These are phyloP conservation scores for Leptographium flavum DNA, from an alignment of 2,329 filamentous ascomycete genomes.

Conservation along the genomic window DNA sequence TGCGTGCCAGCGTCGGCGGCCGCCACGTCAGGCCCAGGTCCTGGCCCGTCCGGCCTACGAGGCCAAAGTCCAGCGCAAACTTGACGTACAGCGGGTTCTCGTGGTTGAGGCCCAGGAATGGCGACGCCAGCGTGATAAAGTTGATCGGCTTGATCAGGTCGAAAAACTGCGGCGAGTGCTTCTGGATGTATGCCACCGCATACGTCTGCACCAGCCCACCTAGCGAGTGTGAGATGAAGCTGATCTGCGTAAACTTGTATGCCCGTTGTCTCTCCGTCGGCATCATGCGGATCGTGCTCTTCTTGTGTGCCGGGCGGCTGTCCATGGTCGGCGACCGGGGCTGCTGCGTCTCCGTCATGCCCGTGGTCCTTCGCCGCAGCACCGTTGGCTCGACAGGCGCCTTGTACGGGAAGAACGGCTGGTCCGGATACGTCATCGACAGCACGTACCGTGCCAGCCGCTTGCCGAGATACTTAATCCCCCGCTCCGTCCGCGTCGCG, in stretches of 20 bases:
- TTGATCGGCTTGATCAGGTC: slow-evolving; percentile 74
- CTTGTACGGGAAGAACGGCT: slow-evolving; percentile 65
- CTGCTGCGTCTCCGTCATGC: background rate
- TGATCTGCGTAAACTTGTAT: slow-evolving; percentile 87
- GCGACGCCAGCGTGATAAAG: slow-evolving; percentile 77
- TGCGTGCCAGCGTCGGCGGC: slow-evolving; percentile 70
- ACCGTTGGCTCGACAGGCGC: slow-evolving; percentile 24
- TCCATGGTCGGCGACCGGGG: background rate
- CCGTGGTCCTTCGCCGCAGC: background rate
- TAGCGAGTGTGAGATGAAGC: slow-evolving; percentile 83
- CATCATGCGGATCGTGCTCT: slow-evolving; percentile 35
- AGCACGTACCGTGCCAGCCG: slow-evolving; percentile 83
- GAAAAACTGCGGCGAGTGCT: slow-evolving; percentile 87
- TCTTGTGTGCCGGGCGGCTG: slow-evolving; percentile 23
- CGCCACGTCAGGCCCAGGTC: slow-evolving; percentile 92
- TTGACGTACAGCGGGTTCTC: slow-evolving; percentile 96
- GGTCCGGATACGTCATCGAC: slow-evolving; percentile 82
- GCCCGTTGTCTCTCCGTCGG: slow-evolving; percentile 27
- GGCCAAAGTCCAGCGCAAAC: slow-evolving; percentile 88
- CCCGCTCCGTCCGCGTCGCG: slow-evolving; percentile 78
- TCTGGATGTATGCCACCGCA: slow-evolving; percentile 90
- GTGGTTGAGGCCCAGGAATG: slow-evolving; percentile 84
- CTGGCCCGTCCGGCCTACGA: slow-evolving; percentile 91
- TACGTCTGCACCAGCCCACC: slow-evolving; percentile 87
- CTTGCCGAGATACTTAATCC: slow-evolving; percentile 95